Evolutionary conservation across 2,329 filamentous ascomycete genomes (phyloP), one percentile per base, ranked within the genome.

Genomic region (Ophiosphaerella herpotricha): DNA sequence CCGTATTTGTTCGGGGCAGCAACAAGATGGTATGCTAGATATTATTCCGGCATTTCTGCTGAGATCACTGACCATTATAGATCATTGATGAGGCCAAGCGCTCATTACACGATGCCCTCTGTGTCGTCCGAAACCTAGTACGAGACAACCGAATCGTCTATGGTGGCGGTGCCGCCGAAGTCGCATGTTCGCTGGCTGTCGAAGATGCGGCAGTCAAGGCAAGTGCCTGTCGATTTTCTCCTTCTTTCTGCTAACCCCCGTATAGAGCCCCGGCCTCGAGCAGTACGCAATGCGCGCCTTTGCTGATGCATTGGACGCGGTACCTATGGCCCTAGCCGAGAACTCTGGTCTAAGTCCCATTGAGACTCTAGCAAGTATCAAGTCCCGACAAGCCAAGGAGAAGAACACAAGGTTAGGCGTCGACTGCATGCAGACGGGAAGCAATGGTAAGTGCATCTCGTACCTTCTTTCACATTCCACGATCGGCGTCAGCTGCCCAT

Each of bases 251-350:
- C 42, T 61, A 50, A 62, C 39, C 45, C 39, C 8, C 23, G 31
- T 35, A 36, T 71, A 85, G 86, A 96, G 91, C 44, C 90, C 92
- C 21, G 94, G 94, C n/a, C 85, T 99, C 34, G 93, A 97, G 78
- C 94, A 99, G 77, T 99, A 99, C 75, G 92, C 93, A 60, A 99
- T 99, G 93, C 90, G 94, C 55, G 94, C 94, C 21, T 99, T 99
- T 72, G 85, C 94, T 54, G 93, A 97, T 75, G 95, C 94, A 5
- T 85, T 99, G 32, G 94, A 99, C 74, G 83, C 90, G 1, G 83
- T 99, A 1, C 94, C 94, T 31, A 94, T 99, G 91, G 91, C 94
- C 2, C 82, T 99, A 53, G 92, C 94, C 8, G 93, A 99, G 82
- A 99, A 99, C 82, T 96, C 90, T 62, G 94, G 94, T 55, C 81